These are phyloP conservation scores for Cladobotryum mycophilum DNA, from an alignment of 2,329 filamentous ascomycete species.

Conservation along the genomic window DNA sequence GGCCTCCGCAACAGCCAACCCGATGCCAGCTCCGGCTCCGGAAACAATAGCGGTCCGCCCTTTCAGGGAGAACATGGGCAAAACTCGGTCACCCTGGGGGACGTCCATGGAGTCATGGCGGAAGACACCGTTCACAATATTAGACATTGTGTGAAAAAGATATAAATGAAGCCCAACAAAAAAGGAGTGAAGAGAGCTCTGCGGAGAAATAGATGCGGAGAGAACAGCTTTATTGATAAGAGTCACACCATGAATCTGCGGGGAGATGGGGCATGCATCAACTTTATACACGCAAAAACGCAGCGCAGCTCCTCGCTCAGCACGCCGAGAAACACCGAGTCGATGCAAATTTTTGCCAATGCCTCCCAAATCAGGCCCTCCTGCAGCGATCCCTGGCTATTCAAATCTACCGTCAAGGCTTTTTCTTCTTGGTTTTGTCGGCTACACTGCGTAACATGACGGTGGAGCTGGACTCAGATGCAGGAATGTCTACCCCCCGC, in stretches of 20 bases:
- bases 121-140: conserved; percentile 45
- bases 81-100: conserved; percentile 43
- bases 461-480: no score
- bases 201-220: not conserved
- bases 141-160: conserved; percentile 26
- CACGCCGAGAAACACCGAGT: not conserved
- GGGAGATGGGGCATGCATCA: not conserved
- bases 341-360: no score
- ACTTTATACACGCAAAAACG: no score
- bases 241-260: not conserved
- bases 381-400: no score
- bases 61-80: conserved; percentile 63
- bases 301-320: not conserved
- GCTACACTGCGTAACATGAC: no score
- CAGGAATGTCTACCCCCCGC: no score
- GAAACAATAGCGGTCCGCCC: conserved; percentile 65
- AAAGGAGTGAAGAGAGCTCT: not conserved
- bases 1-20: conserved; percentile 56
- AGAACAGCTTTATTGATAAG: not conserved
- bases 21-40: conserved; percentile 62
- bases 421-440: no score
- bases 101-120: conserved; percentile 49
- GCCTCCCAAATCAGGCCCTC: no score
- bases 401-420: no score
- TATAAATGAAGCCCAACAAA: no score